phyloP scores from a whole-genome alignment of 441 rosid genomes.

The Macaranga tanarius region DNA sequence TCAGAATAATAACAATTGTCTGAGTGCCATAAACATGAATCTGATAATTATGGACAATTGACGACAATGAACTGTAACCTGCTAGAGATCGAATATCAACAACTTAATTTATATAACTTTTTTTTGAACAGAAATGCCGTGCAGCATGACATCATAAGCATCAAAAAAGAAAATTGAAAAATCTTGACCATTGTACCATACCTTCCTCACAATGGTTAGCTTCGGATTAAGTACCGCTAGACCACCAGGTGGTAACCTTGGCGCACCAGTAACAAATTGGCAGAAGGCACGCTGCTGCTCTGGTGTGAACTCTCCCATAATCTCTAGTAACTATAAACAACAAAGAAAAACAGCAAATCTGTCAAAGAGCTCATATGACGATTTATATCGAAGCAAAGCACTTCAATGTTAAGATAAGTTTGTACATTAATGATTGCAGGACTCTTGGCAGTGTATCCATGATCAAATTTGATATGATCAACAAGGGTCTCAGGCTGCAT shows the following conservation, averaged over 20 bases:
- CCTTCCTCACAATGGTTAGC: conserved; percentile 98
- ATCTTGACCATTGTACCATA: conserved; percentile 25
- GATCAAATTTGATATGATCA: conserved; percentile 98
- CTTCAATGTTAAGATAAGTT: not conserved
- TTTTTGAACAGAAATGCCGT: not conserved
- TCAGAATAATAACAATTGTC: not conserved
- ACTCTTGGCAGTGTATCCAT: conserved; percentile 96
- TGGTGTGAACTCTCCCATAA: conserved; percentile 96
- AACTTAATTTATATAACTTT: not conserved
- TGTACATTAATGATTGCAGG: conserved; percentile 82
- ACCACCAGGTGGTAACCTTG: conserved; percentile 98
- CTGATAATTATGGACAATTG: not conserved
- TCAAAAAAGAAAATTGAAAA: not conserved
- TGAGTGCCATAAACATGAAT: not conserved
- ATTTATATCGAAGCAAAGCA: not conserved
- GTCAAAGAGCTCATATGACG: not conserved
- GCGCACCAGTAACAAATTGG: conserved; percentile 99
- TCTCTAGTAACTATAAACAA: conserved; percentile 73
- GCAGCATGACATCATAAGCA: not conserved
- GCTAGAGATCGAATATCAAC: not conserved
- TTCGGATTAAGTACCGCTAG: conserved; percentile 94
- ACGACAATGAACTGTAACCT: no score
- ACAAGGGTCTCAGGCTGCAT: conserved; percentile 82
- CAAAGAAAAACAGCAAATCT: conserved; percentile 15
- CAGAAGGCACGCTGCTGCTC: conserved; percentile 98